Base-by-base conservation (phyloP, 495 filamentous ascomycete genomes). In the Penicillium argentinense region DNA sequence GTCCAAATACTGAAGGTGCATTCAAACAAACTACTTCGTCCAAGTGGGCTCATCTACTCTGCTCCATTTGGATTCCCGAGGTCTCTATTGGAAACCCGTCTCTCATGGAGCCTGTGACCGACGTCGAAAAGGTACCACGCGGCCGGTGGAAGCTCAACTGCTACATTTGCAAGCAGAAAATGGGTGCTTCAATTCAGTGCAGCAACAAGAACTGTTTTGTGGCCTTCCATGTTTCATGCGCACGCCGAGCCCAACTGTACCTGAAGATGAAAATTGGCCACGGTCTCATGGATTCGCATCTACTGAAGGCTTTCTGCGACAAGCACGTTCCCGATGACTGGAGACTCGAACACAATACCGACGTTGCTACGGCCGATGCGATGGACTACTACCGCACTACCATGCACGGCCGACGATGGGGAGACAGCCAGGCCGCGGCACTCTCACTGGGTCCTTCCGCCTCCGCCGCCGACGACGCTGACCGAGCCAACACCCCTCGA, bases 201-300 rank as follows among this genome's bases (percentile, higher is more conserved):
- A 90, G 91, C 44, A 97, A 97, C 69, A 97, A 96, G 64, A 87
- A 84, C 47, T 99, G 93, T 66, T 99, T 91, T 59, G 82, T 89
- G 57, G 93, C 93, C n/a, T 99, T 97, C 68, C 93, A 99, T 66
- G 93, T 97, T 22, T 97, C 92, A 4, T 99, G 93, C 61, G 93
- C 92, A 9, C 82, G 95, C 28, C 77, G 89, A 50, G 88, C 91
- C 27, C 83, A 86, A 49, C 82, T 99, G 0, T 96, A 87, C 63
- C 73, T 99, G 46, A 95, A 92, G 73, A 97, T 97, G 92, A 97
- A 97, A 67, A 88, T 89, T 37, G 85, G 79, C 36, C 87, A 93
- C 49, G 88, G 89, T n/a, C 83, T 87, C 13, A 79, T 93, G 45
- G 93, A 99, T 55, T 84, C 89, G n/a, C 87, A 83, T 51, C 81